These are phyloP conservation scores for Penicillium psychrosexuale DNA, from an alignment of 2,329 filamentous ascomycete species.

Conservation along the genomic window DNA sequence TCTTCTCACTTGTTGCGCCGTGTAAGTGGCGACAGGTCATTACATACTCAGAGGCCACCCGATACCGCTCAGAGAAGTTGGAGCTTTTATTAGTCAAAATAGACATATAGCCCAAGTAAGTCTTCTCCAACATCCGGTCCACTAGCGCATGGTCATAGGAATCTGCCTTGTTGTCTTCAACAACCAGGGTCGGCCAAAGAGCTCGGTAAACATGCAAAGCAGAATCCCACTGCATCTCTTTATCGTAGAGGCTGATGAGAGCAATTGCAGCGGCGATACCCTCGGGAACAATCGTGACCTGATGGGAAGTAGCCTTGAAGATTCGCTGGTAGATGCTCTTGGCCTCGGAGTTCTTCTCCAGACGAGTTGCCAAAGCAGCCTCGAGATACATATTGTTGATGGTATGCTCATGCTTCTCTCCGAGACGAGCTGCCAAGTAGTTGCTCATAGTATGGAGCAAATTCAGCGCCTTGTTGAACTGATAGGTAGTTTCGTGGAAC, in stretches of 20 bases:
- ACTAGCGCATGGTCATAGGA: slow-evolving; percentile 35
- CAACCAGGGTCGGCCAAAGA: slow-evolving; percentile 49
- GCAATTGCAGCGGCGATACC: slow-evolving; percentile 48
- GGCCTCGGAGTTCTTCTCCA: slow-evolving; percentile 34
- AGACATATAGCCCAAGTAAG: slow-evolving; percentile 49
- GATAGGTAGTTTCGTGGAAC: slow-evolving; percentile 39
- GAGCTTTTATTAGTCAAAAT: slow-evolving; percentile 44
- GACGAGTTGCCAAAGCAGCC: slow-evolving; percentile 46
- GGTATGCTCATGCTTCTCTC: slow-evolving; percentile 43
- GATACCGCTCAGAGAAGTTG: slow-evolving; percentile 46
- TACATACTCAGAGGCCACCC: slow-evolving; percentile 50
- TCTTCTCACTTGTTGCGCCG: slow-evolving; percentile 34
- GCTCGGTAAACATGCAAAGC: slow-evolving; percentile 47
- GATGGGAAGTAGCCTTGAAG: slow-evolving; percentile 35
- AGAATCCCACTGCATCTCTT: slow-evolving; percentile 45
- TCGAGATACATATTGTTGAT: slow-evolving; percentile 50
- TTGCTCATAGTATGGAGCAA: slow-evolving; percentile 33
- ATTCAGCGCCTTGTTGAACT: slow-evolving; percentile 33
- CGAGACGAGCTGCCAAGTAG: slow-evolving; percentile 31
- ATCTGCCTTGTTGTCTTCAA: slow-evolving; percentile 42
- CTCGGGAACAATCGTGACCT: slow-evolving; percentile 34
- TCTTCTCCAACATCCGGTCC: slow-evolving; percentile 45
- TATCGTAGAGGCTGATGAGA: slow-evolving; percentile 47
- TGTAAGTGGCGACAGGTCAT: slow-evolving; percentile 45
- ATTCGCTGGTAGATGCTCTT: slow-evolving; percentile 48